phyloP scores from a whole-genome alignment of 495 filamentous ascomycete genomes.

The Hypomontagnella submonticulosa region DNA sequence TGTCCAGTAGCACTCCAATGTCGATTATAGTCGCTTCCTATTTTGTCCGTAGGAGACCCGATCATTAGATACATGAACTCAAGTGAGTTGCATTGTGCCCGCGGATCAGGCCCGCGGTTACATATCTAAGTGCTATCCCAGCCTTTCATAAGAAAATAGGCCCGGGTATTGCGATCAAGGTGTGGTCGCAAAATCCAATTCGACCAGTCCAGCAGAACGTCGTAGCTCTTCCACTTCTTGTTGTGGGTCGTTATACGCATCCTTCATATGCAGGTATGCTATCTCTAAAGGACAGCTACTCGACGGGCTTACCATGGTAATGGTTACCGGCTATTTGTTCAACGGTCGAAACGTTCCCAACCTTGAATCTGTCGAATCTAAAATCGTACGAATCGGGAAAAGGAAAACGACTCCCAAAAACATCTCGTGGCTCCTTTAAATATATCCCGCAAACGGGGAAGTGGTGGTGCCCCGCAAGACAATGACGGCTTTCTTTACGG shows the following conservation, averaged over 20 bases:
- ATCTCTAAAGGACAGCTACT: neutral
- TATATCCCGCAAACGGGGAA: constrained; percentile 18
- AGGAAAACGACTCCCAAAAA: neutral
- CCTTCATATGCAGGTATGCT: constrained; percentile 16
- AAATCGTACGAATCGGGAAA: constrained; percentile 8
- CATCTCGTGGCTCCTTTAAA: neutral
- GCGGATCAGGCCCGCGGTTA: constrained; percentile 23
- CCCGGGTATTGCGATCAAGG: constrained; percentile 1
- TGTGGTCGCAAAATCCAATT: constrained; percentile 4
- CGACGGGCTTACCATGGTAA: constrained; percentile 13
- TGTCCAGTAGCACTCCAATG: neutral
- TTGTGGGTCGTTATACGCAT: constrained; percentile 2
- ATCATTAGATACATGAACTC: neutral
- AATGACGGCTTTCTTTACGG: constrained; percentile 1
- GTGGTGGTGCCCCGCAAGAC: neutral
- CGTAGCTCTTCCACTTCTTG: constrained; percentile 1
- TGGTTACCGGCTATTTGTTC: constrained; percentile 11
- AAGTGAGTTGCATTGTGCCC: constrained; percentile 6
- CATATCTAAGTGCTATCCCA: constrained; percentile 12
- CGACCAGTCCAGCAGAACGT: constrained; percentile 5
- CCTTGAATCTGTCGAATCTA: constrained; percentile 3
- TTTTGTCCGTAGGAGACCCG: neutral
- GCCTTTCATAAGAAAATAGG: constrained; percentile 3
- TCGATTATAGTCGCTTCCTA: too few relatives aligned
- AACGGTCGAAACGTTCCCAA: neutral